A percentile compares a stretch with the other conserved stretches of the same genome.
Evolutionary conservation across 1,284 basidiomycete species (phyloP).

Genomic region (Pterulicium gracile): DNA sequence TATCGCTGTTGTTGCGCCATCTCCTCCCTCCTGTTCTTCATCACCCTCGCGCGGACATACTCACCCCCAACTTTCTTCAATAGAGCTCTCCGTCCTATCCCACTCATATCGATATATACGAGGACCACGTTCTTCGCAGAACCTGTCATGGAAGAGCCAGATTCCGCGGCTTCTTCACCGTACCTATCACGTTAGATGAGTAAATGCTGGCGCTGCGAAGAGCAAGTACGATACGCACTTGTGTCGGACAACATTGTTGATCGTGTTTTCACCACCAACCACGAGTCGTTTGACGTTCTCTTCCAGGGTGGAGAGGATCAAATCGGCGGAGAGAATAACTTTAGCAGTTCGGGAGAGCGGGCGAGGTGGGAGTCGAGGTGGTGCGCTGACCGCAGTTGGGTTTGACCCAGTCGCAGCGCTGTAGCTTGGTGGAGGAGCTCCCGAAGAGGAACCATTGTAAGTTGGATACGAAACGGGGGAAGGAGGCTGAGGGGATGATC

Average conservation of each 20-base stretch:
- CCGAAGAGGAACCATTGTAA: conserved; percentile 4
- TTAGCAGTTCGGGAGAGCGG: conserved; percentile 30
- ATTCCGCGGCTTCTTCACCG: conserved; percentile 52
- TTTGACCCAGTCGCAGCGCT: conserved; percentile 12
- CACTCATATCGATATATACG: conserved; percentile 68
- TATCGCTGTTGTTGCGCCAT: background rate
- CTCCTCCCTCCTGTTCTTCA: background rate
- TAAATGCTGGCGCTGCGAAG: conserved; percentile 7
- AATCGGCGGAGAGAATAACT: conserved; percentile 56
- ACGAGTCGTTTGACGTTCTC: conserved; percentile 51
- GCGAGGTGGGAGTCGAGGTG: conserved; percentile 18
- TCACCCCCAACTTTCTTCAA: conserved; percentile 50
- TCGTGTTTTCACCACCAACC: conserved; percentile 41
- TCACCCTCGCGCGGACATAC: conserved; percentile 32
- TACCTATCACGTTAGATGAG: conserved; percentile 46
- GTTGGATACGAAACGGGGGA: conserved; percentile 12
- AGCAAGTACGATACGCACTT: conserved; percentile 27
- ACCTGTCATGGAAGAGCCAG: conserved; percentile 43
- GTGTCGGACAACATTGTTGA: conserved; percentile 51
- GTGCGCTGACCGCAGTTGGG: conserved; percentile 4
- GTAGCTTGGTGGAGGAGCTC: conserved; percentile 10
- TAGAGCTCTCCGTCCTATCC: conserved; percentile 59
- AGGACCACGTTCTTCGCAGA: conserved; percentile 63
- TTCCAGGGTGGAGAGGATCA: conserved; percentile 65
- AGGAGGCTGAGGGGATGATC: conserved; percentile 16